These are phyloP conservation scores for Erigeron canadensis DNA, from an alignment of 129 eudicot species.

Conservation along the genomic window DNA sequence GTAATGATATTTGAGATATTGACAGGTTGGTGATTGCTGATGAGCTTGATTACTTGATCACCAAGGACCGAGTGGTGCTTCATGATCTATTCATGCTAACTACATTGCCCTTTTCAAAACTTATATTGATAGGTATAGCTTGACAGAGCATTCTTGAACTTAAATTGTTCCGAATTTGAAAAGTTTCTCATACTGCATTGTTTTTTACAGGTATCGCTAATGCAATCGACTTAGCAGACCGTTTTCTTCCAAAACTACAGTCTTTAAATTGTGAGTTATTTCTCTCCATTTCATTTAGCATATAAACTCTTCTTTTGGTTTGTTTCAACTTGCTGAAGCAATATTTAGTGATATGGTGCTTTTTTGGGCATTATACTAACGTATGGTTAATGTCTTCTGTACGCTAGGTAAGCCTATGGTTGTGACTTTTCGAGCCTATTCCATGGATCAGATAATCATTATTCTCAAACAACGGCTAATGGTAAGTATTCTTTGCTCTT, in stretches of 20 bases:
- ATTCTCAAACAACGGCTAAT: conserved; percentile 73
- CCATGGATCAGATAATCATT: conserved; percentile 79
- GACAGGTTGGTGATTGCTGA: conserved; percentile 87
- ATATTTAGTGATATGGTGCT: background rate
- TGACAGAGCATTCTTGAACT: background rate
- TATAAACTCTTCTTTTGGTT: background rate
- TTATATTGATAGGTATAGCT: conserved; percentile 71
- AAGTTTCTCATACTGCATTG: conserved; percentile 10
- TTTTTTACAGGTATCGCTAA: conserved; percentile 78
- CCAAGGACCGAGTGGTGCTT: conserved; percentile 87
- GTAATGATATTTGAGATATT: conserved; percentile 14
- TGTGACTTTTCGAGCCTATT: conserved; percentile 85
- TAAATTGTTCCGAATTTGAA: background rate
- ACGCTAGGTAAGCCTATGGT: conserved; percentile 78
- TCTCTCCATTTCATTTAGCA: background rate
- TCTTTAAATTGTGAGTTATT: conserved; percentile 84
- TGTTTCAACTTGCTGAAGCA: background rate
- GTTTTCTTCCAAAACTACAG: conserved; percentile 90
- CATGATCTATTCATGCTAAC: conserved; percentile 98
- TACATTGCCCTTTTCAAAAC: conserved; percentile 69
- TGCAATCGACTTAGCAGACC: conserved; percentile 94
- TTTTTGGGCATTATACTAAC: conserved; percentile 3
- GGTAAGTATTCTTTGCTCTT: conserved; percentile 43
- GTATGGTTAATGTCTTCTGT: conserved; percentile 21
- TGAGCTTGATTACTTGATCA: conserved; percentile 92